Percentiles rank a stretch among this genome's conserved stretches.
These are phyloP conservation scores for Salix udensis DNA, from an alignment of 345 rosid genomes.

Conservation along the genomic window DNA sequence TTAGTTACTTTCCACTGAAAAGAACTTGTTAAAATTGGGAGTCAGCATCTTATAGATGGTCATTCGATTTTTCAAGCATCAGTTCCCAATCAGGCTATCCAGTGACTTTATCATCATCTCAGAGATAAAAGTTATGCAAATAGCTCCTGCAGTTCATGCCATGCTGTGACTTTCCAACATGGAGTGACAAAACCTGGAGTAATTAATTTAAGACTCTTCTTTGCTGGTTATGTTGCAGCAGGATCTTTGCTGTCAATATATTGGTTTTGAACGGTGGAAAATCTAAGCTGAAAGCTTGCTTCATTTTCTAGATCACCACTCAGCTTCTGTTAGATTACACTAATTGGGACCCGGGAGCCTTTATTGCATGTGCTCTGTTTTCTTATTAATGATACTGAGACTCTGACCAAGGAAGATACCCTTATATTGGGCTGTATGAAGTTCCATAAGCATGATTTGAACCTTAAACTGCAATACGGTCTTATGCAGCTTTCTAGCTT, in stretches of 20 bases:
- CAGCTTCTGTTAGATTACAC: not conserved
- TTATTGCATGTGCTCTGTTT: not conserved
- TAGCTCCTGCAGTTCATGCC: not conserved
- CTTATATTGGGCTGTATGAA: not conserved
- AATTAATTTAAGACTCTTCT: no score
- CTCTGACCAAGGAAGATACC: not conserved
- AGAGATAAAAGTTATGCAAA: no score
- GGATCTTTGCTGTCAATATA: no score
- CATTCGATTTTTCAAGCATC: not conserved
- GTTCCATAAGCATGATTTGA: not conserved
- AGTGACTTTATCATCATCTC: no score
- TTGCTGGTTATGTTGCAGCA: no score
- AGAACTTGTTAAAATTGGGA: not conserved
- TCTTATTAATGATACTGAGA: not conserved
- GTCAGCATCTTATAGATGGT: not conserved
- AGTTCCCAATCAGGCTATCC: not conserved
- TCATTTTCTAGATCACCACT: not conserved
- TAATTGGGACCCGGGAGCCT: not conserved
- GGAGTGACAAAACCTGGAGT: no score
- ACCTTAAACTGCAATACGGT: not conserved
- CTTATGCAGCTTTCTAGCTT: not conserved
- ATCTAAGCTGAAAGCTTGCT: slow-evolving; percentile 5
- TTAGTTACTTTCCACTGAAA: not conserved
- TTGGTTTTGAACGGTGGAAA: not conserved
- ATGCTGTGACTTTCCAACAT: no score